Conservation (phyloP, 139 green algal species). For the Protoeuglena noctilucae region DNA sequence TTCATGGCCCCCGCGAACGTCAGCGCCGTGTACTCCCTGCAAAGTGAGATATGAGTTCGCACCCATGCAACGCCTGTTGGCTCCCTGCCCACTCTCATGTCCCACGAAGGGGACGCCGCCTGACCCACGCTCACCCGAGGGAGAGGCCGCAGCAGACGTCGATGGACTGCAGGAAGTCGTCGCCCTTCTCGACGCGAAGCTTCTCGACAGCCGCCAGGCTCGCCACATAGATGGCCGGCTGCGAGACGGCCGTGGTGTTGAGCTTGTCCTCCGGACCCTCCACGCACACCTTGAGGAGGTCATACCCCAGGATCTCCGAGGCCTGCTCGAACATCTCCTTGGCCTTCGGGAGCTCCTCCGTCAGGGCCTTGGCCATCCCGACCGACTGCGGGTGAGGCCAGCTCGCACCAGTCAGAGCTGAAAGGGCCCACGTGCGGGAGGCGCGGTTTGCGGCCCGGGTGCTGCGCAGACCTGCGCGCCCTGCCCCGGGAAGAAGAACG, state of each 20-base stretch:
- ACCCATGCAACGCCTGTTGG: no score
- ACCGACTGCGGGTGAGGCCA: slow-evolving; percentile 23
- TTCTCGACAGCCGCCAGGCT: slow-evolving; percentile 90
- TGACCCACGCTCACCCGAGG: no score
- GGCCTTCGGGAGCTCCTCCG: slow-evolving; percentile 56
- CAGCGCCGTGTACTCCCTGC: slow-evolving; percentile 97
- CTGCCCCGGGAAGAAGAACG: slow-evolving; percentile 93
- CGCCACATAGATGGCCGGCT: slow-evolving; percentile 96
- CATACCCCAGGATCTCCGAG: slow-evolving; percentile 89
- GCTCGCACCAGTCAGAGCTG: not conserved
- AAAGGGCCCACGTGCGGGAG: slow-evolving; percentile 41
- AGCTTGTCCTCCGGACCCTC: slow-evolving; percentile 88
- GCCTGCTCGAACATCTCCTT: slow-evolving; percentile 86
- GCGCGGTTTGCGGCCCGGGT: slow-evolving; percentile 27
- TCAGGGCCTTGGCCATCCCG: slow-evolving; percentile 59
- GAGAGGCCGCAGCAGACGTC: slow-evolving; percentile 74
- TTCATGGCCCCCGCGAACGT: slow-evolving; percentile 67
- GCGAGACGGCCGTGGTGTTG: slow-evolving; percentile 78
- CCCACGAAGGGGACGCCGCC: no score
- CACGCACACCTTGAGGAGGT: slow-evolving; percentile 81
- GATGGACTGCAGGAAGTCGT: slow-evolving; percentile 47
- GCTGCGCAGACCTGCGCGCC: slow-evolving; percentile 42
- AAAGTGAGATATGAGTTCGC: no score
- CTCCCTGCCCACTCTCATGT: no score
- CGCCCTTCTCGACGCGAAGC: slow-evolving; percentile 33